Evolutionary conservation across 2,329 filamentous ascomycete genomes (phyloP).

Genomic region (Ceratocystis huliohia): DNA sequence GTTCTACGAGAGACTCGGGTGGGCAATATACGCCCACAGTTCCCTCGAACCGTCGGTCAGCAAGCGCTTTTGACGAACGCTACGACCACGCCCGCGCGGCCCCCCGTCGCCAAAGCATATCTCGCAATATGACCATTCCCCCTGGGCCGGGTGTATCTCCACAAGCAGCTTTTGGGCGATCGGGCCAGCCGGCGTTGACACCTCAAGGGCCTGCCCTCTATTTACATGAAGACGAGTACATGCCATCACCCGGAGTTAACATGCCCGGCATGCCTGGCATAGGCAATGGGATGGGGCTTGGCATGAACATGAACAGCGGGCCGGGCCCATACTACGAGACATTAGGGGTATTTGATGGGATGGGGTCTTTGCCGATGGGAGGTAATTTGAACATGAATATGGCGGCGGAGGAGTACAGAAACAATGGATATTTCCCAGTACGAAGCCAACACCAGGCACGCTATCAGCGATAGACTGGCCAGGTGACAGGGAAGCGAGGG

Average conservation of each 20-base stretch:
- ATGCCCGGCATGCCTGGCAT: not conserved
- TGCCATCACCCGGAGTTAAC: not conserved
- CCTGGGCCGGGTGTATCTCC: slow-evolving; percentile 3
- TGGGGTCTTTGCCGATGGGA: slow-evolving; percentile 6
- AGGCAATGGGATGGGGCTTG: not conserved
- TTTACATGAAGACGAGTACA: slow-evolving; percentile 5
- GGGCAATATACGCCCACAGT: slow-evolving; percentile 1
- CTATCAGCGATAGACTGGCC: not conserved
- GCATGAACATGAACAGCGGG: slow-evolving; percentile 12
- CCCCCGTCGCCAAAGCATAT: slow-evolving; percentile 16
- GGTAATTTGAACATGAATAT: slow-evolving; percentile 10
- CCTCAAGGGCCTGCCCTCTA: not conserved
- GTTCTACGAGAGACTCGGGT: not conserved
- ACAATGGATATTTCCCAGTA: slow-evolving; percentile 7
- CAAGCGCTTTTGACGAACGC: slow-evolving; percentile 4
- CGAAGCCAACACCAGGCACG: not conserved
- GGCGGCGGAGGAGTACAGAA: slow-evolving; percentile 7
- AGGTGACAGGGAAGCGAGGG: not conserved
- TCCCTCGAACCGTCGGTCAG: not conserved
- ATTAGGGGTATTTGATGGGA: not conserved
- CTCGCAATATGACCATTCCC: slow-evolving; percentile 13
- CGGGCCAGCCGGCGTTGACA: not conserved
- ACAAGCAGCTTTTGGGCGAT: not conserved
- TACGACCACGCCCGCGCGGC: slow-evolving; percentile 4
- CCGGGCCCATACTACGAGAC: slow-evolving; percentile 9